Evolutionary conservation across 345 rosid species (phyloP), one percentile per base, ranked within the genome.

Genomic region (Turnera subulata): DNA sequence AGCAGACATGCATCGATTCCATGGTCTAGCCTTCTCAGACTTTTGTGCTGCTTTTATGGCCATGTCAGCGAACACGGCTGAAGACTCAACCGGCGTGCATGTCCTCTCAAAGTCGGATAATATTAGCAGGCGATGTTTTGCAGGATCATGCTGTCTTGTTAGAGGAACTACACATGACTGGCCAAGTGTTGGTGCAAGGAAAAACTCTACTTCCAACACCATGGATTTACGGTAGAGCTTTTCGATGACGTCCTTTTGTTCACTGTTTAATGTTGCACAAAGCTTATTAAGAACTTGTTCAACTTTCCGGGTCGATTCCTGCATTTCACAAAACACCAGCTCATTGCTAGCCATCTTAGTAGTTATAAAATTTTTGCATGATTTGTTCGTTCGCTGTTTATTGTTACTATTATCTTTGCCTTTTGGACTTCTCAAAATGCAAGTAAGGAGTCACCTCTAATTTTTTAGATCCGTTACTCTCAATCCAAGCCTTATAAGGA

Each of bases 61-160:
- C 46, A 94, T 88, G 79, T 94, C 95, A 0, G 97, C 97, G 78
- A 90, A 73, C 62, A 90, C 84, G 71, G 97, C 97, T 62, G 95
- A 85, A 20, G 99, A 94, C 80, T 94, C 99, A 72, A 90, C 83
- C 66, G 84, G 81, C 0, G 96, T 66, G 79, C 99, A 90, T 22
- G 97, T 90, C 75, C 90, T 79, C 79, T 94, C 99, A 79, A 94
- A 94, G 74, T 90, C 99, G 59, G 93, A 82, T 65, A 90, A 94
- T 77, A 90, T 77, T 73, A 82, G 46, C 33, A 88, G 75, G 44
- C 69, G 81, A 57, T 80, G 82, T 65, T 70, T 79, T n/a, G 55
- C 77, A 50, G 78, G 82, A 68, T 72, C 77, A 42, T 75, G 89
- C 68, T 58, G 82, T 72, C 74, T 84, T 53, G 66, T 66, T 63